phyloP scores from a whole-genome alignment of 352 stramenopile genomes.

The Globisporangium barbulae region DNA sequence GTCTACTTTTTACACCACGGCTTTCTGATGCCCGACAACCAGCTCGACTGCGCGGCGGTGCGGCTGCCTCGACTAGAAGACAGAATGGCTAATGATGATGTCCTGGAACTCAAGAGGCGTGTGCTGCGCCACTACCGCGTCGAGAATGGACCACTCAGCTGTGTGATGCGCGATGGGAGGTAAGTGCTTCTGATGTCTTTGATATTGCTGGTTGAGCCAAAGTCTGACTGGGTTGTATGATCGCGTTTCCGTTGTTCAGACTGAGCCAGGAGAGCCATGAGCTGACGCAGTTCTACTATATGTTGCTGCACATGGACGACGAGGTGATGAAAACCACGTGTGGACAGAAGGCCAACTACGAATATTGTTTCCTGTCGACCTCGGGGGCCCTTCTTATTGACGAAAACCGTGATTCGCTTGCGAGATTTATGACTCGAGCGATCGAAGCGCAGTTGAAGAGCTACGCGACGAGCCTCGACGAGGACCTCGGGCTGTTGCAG shows the following conservation, averaged over 20 bases:
- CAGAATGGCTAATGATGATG: not conserved
- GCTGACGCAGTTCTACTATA: conserved; percentile 32
- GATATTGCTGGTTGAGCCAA: not conserved
- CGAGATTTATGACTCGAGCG: conserved; percentile 12
- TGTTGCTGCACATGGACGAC: conserved; percentile 21
- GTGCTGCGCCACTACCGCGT: conserved; percentile 30
- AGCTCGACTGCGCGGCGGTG: conserved; percentile 85
- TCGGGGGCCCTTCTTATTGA: conserved; percentile 1
- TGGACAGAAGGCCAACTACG: conserved; percentile 19
- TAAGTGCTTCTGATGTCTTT: conserved; percentile 1
- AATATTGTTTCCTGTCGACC: conserved; percentile 31
- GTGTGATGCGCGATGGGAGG: conserved; percentile 34
- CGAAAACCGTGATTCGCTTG: conserved; percentile 7
- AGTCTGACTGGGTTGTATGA: not conserved
- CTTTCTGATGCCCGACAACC: conserved; percentile 87
- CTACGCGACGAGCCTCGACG: conserved; percentile 38
- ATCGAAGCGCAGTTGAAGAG: conserved; percentile 20
- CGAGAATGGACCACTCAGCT: conserved; percentile 25
- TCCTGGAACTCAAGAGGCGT: conserved; percentile 23
- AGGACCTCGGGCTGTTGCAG: conserved; percentile 25
- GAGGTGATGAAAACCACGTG: conserved; percentile 22
- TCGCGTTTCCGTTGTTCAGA: not conserved
- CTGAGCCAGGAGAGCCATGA: conserved; percentile 16
- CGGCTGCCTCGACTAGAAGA: conserved; percentile 23
- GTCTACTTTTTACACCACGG: conserved; percentile 88